These are phyloP conservation scores for Blepharisma japonicum DNA, from an alignment of 73 alveolate species.

Conservation along the genomic window DNA sequence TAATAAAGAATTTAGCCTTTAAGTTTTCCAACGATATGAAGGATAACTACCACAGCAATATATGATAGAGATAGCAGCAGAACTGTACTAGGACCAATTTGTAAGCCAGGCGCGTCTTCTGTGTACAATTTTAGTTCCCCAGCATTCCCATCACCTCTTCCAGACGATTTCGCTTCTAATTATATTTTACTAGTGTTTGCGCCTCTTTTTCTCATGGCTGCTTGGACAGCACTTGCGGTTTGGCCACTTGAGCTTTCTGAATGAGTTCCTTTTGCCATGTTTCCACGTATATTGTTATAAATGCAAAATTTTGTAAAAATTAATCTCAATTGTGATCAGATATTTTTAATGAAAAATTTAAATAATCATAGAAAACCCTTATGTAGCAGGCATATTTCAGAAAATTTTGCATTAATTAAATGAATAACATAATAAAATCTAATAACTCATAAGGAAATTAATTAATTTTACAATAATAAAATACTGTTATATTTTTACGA, in stretches of 20 bases:
- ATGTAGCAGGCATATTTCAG: too few relatives aligned
- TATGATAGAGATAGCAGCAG: conserved; percentile 20
- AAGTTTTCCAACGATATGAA: conserved; percentile 25
- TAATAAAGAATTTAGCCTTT: neutral
- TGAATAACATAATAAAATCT: too few relatives aligned
- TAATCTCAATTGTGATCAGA: too few relatives aligned
- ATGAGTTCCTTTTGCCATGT: too few relatives aligned
- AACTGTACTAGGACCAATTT: conserved; percentile 28
- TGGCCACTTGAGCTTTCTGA: neutral
- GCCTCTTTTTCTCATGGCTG: conserved; percentile 22
- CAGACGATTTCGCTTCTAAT: neutral
- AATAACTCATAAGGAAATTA: too few relatives aligned
- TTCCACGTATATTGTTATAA: too few relatives aligned
- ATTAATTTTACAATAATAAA: too few relatives aligned
- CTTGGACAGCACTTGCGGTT: conserved; percentile 13
- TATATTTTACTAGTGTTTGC: neutral
- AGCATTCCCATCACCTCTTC: conserved; percentile 25
- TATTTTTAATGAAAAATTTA: too few relatives aligned
- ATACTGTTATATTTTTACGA: neutral
- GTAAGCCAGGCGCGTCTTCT: conserved; percentile 27
- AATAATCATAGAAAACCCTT: too few relatives aligned
- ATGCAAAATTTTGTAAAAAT: too few relatives aligned
- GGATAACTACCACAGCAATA: conserved; percentile 22
- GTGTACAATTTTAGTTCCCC: conserved; percentile 23
- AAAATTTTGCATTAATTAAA: too few relatives aligned